These are phyloP conservation scores for Aspergillus intermedius DNA, from an alignment of 2,329 filamentous ascomycete genomes.

Conservation along the genomic window DNA sequence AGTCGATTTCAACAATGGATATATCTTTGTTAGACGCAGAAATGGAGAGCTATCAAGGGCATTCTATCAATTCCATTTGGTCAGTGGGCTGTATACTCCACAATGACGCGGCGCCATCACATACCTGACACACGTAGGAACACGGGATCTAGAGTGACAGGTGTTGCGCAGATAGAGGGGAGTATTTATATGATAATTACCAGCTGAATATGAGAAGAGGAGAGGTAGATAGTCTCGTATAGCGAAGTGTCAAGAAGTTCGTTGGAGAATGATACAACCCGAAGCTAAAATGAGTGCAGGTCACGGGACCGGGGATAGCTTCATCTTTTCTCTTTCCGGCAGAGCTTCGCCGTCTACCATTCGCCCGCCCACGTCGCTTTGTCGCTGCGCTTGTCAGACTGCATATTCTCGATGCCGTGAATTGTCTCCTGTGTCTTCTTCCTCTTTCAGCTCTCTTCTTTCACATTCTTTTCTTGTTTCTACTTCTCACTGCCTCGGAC, in stretches of 20 bases:
- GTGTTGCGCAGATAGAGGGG: background rate
- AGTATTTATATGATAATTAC: background rate
- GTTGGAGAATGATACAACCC: background rate
- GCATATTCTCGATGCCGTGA: background rate
- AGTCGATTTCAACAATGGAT: too few relatives aligned
- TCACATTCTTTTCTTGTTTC: background rate
- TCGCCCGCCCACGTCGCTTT: background rate
- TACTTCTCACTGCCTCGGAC: background rate
- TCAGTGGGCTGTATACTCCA: too few relatives aligned
- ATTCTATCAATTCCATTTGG: too few relatives aligned
- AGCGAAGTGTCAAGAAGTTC: background rate
- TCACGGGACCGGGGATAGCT: background rate
- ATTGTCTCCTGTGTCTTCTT: background rate
- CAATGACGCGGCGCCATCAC: too few relatives aligned
- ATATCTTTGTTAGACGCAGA: background rate
- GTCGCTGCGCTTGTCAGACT: background rate
- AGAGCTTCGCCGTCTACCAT: background rate
- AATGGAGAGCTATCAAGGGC: background rate
- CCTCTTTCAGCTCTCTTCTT: background rate
- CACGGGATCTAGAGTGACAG: too few relatives aligned
- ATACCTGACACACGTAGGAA: too few relatives aligned
- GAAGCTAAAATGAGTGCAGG: background rate
- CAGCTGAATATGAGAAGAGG: background rate
- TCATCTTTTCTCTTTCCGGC: constrained; percentile 1
- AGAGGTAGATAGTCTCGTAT: background rate